Evolutionary conservation across 202 grass and related monocot species (phyloP), one percentile per base, ranked within the genome.

Genomic region (Elaeis oleifera): DNA sequence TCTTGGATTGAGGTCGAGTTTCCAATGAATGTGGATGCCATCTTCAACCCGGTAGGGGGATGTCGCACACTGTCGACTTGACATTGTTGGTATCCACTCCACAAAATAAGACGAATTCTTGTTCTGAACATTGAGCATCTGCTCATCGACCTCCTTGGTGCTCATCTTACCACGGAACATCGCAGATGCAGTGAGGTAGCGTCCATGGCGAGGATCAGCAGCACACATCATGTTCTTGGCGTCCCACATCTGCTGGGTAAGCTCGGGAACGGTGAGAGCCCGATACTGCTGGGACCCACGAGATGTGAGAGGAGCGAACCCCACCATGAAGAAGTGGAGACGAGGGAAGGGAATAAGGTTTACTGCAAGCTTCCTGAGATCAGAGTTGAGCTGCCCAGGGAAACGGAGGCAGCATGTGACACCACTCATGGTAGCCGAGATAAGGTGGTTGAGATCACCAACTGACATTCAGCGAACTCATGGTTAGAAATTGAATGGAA

Each of bases 131-230:
- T 56, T 56, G 18, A 56, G 18, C 19, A 56, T 56, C 22, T 56
- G 54, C 20, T 56, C 54, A 11, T 56, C 54, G 2, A 56, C 54
- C 54, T 56, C 54, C 54, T 56, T 56, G 54, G 54, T 56, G 54
- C 54, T 56, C 54, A 56, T 56, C 54, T 56, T 56, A 56, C 54
- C 54, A 56, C 54, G 54, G 18, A 56, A 56, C 54, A 56, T 56
- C 2, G 54, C 54, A 23, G 54, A 56, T 23, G 54, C 54, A 23
- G 54, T 56, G 6, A 56, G 54, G 54, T 56, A 56, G 54, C 54
- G 54, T 19, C 54, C 54, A 14, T 44, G 36, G 36, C 36, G 36
- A 44, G 36, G 54, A 56, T 56, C 54, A 0, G 54, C 54, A 1
- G 54, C 54, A 22, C 54, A 56, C 54, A 56, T 56, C 54, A 56